Base-by-base conservation (phyloP, 2,329 filamentous ascomycete species). In the Fusarium brachygibbosum region DNA sequence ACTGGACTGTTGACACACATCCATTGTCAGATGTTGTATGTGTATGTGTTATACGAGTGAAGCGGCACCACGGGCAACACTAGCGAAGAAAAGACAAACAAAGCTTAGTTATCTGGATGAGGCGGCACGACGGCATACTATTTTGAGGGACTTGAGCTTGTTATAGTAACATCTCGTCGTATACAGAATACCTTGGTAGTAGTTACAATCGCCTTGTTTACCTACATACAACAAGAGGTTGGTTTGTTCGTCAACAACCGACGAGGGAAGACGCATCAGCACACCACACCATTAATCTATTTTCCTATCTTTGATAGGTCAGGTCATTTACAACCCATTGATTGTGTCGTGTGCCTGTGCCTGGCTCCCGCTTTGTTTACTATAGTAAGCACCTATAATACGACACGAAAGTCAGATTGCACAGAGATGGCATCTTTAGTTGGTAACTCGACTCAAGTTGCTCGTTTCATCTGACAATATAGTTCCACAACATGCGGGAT, bases 11-110 rank as follows among this genome's bases (percentile, higher is more conserved):
- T 63, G 58, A 50, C 37, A 45, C 37, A 38, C 35, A 48, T 31
- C 29, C 35, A 53, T n/a, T 31, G 60, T 49, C 35, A 63, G 58
- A 44, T 48, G 28, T 29, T 14, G 31, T 41, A 32, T 48, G 6
- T 29, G 11, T 29, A 5, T 37, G 23, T 34, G n/a, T n/a, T n/a
- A 64, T 63, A 58, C 49, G 42, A 63, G 51, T 28, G 58, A 42
- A 49, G 50, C 49, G 31, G 60, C 59, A 46, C 59, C 44, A 51
- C 12, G 38, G 59, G 45, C 52, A 68, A 58, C 58, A 62, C 40
- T 46, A 49, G 37, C 7, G 21, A 48, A 28, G 32, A 57, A 13
- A 34, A 34, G 32, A 14, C 46, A 28, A 67, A 45, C 19, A 48
- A 7, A 29, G 34, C 34, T 42, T 44, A 44, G 38, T 28, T 40